Base-by-base conservation (phyloP, 768 basidiomycete species). In the Naganishia antarctica region DNA sequence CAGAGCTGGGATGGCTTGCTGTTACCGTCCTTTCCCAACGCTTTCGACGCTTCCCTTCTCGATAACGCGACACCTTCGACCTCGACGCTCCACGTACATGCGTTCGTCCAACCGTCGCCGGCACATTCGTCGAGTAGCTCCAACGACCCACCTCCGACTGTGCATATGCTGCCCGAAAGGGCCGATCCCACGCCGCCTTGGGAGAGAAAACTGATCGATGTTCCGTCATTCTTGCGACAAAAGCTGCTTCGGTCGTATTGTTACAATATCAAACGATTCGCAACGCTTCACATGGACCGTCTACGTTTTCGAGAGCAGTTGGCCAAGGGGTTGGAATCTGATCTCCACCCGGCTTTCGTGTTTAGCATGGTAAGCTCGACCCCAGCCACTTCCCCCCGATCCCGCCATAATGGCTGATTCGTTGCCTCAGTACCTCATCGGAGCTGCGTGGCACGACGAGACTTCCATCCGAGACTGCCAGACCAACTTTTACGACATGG, bases 231-330 rank as follows among this genome's bases (percentile, higher is more conserved):
- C 23, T 12, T 57, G 23, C 34, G 53, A 34, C 53, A 57, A 40
- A 57, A 57, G 21, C 53, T 57, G 12, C 26, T 57, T 8, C 28
- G 18, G 13, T 57, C 53, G 21, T 57, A 57, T 57, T 57, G 53
- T 21, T 57, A 57, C 37, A 34, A 57, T 18, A 41, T 57, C 21
- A 57, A 57, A 18, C 53, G 53, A 41, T 57, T 57, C 37, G 53
- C 53, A 21, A 57, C 53, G 16, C 15, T 57, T 32, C 53, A 57
- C 18, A 57, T 37, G 15, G 53, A 57, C 18, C 53, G 53, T 1
- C 53, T 57, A 11, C 18, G 23, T 9, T 57, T 57, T 16, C 53
- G 34, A 3, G 53, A 57, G 11, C 12, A 40, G 13, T 34, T 57
- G 6, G 7, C 16, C 34, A 57, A 57, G 25, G 53, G 53, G 12